phyloP scores from a whole-genome alignment of 2,329 filamentous ascomycete genomes.

The Penicillium sp. region DNA sequence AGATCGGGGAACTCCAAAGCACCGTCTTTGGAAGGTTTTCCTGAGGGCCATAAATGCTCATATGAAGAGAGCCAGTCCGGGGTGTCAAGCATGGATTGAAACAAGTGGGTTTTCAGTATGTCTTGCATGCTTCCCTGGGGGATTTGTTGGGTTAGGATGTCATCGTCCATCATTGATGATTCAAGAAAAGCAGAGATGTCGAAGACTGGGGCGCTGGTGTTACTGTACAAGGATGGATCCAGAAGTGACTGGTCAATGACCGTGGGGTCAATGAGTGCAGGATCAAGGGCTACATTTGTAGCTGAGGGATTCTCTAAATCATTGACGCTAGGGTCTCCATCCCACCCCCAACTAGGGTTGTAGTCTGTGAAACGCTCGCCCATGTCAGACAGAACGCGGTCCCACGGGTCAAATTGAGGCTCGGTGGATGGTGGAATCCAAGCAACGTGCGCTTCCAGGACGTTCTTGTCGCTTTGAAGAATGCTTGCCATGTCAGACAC shows the following conservation, averaged over 20 bases:
- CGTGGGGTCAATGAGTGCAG: slow-evolving; percentile 1
- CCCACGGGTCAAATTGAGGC: neutral
- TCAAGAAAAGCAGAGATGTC: neutral
- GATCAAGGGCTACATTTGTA: neutral
- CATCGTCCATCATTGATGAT: neutral
- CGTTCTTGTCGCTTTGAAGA: neutral
- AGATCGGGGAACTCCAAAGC: slow-evolving; percentile 12
- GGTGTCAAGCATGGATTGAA: slow-evolving; percentile 4
- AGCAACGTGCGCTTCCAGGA: slow-evolving; percentile 3
- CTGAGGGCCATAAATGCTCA: slow-evolving; percentile 7
- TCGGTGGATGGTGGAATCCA: neutral
- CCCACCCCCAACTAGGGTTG: slow-evolving; percentile 1
- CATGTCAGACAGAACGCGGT: neutral
- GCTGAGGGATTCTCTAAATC: neutral
- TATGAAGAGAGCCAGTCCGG: neutral
- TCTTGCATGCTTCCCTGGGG: neutral
- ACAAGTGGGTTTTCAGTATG: neutral
- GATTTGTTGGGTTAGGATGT: neutral
- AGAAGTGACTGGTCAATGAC: slow-evolving; percentile 3
- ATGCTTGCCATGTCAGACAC: slow-evolving; percentile 15
- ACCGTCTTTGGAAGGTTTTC: slow-evolving; percentile 5
- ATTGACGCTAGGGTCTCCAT: neutral
- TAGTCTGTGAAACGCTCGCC: slow-evolving; percentile 5
- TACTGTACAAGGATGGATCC: neutral
- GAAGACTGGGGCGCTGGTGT: neutral